phyloP scores from a whole-genome alignment of 306 rosid genomes.

The Castanopsis chinensis region DNA sequence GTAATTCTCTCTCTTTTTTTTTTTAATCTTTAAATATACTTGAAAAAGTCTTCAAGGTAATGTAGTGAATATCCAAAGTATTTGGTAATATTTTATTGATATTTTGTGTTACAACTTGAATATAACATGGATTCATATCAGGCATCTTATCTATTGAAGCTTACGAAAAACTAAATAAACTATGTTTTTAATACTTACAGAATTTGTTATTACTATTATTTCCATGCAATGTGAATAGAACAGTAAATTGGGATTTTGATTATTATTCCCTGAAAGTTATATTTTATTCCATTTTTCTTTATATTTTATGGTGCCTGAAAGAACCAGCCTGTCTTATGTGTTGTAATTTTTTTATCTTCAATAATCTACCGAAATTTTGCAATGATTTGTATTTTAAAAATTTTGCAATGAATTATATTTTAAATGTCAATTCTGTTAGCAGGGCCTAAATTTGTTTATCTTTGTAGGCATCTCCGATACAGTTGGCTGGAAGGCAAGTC shows the following conservation, averaged over 20 bases:
- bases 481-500: slow-evolving; percentile 83
- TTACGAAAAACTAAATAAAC: not conserved
- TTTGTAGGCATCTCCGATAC: slow-evolving; percentile 86
- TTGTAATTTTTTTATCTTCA: not conserved
- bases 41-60: not conserved
- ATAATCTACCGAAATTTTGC: not conserved
- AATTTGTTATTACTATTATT: not conserved
- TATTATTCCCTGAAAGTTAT: not conserved
- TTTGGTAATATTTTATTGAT: not conserved
- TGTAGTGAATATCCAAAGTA: not conserved
- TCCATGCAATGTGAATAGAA: not conserved
- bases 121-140: not conserved
- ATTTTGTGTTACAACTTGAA: not conserved
- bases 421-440: not conserved
- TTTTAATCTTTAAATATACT: not conserved
- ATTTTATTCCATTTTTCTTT: not conserved
- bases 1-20: not conserved
- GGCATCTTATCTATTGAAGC: not conserved
- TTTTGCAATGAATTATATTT: too few relatives aligned
- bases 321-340: not conserved
- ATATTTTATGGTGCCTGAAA: not conserved
- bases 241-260: not conserved
- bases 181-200: not conserved
- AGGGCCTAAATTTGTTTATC: slow-evolving; percentile 20
- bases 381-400: not conserved